A percentile compares a stretch with the other conserved stretches of the same genome.
These are phyloP conservation scores for Volvariella surrecta DNA, from an alignment of 1,284 basidiomycete genomes.

Conservation along the genomic window DNA sequence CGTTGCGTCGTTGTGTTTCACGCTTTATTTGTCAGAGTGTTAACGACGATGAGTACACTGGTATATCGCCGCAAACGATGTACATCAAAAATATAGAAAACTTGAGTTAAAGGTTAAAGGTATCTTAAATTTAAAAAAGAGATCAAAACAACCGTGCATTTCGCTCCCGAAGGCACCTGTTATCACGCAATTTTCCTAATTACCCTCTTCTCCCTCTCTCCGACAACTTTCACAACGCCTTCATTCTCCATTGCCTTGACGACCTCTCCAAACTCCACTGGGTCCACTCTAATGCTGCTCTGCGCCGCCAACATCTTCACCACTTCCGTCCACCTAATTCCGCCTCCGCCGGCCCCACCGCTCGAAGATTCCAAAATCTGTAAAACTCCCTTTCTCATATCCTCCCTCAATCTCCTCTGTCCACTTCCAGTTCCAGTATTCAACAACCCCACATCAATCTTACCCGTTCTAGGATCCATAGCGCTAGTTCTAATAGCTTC, in stretches of 20 bases:
- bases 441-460: constrained; percentile 94
- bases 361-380: constrained; percentile 64
- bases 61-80: too few species aligned
- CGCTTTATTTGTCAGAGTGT: too few species aligned
- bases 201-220: constrained; percentile 78
- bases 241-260: constrained; percentile 75
- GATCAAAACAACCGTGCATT: too few species aligned
- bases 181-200: constrained; percentile 50
- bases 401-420: constrained; percentile 75
- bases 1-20: too few species aligned
- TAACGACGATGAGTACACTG: too few species aligned
- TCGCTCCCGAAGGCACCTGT: neutral
- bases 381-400: constrained; percentile 77
- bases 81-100: too few species aligned
- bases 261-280: constrained; percentile 76
- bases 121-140: too few species aligned
- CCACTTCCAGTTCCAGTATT: constrained; percentile 89
- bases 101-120: too few species aligned
- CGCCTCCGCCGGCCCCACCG: constrained; percentile 39
- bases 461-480: constrained; percentile 91
- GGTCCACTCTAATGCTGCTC: constrained; percentile 71
- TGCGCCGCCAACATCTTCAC: constrained; percentile 70
- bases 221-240: constrained; percentile 75
- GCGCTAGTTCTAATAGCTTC: constrained; percentile 93
- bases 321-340: constrained; percentile 75